Base-by-base conservation (phyloP, 805 yeast genomes). In the Saccharomycopsis amapae region DNA sequence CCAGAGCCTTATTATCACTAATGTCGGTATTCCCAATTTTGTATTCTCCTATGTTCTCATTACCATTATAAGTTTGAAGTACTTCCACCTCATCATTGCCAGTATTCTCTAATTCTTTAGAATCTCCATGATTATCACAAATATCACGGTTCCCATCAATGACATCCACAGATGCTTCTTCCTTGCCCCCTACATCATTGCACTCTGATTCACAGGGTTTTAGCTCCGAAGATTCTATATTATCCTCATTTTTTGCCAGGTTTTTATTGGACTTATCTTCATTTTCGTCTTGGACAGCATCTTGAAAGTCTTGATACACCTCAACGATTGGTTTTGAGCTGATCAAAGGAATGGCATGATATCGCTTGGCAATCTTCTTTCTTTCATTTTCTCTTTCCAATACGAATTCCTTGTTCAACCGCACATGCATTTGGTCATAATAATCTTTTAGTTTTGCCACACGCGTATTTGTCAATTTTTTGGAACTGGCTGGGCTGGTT, bases 311-410 rank as follows among this genome's bases (percentile, higher is more conserved):
- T 57, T 85, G 81, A 54, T 86, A 90, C 20, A 93, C 82, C 55
- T 89, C 96, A 18, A 89, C 97, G 45, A 86, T 82, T 0, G 98
- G 97, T 49, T 76, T 79, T 1, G 93, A 79, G 1, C 80, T 75
- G 19, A 79, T 77, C 43, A 86, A 76, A 4, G 93, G 88, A 12
- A 70, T 66, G 0, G 93, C 87, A 50, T 79, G 70, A 59, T 79
- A 77, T 55, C 81, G 74, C 53, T 65, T 69, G 37, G 77, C 70
- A 35, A 85, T 59, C 50, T 82, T 79, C 46, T 73, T 67, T 49
- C 87, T 73, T 58, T 90, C 96, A 38, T 71, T 65, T 53, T 87
- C 95, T 57, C 97, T 76, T 57, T 89, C 95, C 53, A 78, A 71
- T 58, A 85, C 94, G 59, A 90, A 90, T 59, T 93, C 97, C 55